These are phyloP conservation scores for Hondaea fermentalgiana DNA, from an alignment of 108 stramenopile genomes.

Conservation along the genomic window DNA sequence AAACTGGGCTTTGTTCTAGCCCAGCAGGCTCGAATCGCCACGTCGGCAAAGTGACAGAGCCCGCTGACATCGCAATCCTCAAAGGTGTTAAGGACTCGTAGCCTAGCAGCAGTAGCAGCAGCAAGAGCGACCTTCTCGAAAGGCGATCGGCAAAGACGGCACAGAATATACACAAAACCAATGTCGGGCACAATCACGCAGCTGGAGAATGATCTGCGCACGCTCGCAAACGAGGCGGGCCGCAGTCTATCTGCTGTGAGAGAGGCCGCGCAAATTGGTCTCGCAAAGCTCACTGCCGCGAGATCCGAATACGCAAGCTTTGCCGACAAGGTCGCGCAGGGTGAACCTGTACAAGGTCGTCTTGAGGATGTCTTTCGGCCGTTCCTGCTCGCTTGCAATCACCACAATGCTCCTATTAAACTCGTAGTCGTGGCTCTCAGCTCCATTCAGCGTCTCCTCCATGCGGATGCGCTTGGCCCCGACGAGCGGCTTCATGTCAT, in stretches of 20 bases:
- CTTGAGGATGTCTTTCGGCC: constrained; percentile 38
- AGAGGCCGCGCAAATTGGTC: not conserved
- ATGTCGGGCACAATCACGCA: not conserved
- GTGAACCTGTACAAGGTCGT: not conserved
- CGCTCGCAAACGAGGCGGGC: not conserved
- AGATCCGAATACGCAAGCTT: not conserved
- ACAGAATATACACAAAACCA: no score
- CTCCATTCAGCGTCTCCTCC: constrained; percentile 39
- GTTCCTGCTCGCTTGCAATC: constrained; percentile 44
- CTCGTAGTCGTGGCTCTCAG: constrained; percentile 38
- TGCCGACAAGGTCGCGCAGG: not conserved
- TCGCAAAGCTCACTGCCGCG: not conserved
- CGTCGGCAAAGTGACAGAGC: no score
- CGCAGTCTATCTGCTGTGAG: not conserved
- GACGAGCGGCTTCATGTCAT: constrained; percentile 3
- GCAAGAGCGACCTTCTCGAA: no score
- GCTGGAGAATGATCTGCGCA: not conserved
- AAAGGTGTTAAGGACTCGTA: no score
- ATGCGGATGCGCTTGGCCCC: constrained; percentile 8
- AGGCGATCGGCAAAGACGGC: no score
- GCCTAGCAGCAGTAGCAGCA: no score
- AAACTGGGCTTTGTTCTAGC: no score
- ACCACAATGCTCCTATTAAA: constrained; percentile 23
- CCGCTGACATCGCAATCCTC: no score
- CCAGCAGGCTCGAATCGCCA: no score